Base-by-base conservation (phyloP, 2,329 filamentous ascomycete genomes). In the Massarina eburnea region DNA sequence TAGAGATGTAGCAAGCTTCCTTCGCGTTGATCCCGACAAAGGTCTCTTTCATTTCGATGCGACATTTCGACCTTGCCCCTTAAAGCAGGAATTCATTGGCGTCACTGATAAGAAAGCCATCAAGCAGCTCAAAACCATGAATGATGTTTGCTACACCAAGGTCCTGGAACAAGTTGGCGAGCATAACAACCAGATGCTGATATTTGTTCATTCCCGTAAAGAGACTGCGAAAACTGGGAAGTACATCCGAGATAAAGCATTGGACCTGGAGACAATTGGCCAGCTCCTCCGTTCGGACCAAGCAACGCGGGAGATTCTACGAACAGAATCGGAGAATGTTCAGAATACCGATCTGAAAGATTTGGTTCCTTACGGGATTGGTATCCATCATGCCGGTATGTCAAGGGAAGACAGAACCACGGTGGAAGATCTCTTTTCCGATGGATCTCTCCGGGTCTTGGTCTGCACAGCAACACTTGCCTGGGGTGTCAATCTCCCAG, bases 61-160 rank as follows among this genome's bases (percentile, higher is more conserved):
- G 34, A 91, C 91, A 3, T 99, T 85, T 76, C 82, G 94, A 59
- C 95, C 94, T 50, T 99, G 94, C 68, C 94, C 94, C 1, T 73
- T 99, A 59, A 91, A 89, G 61, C 94, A 99, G 68, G 95, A 99
- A 70, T 99, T 97, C 65, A 89, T 99, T 57, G 94, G 94, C 42
- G 88, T 99, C 34, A 96, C 92, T 0, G 94, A 99, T 58, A 95
- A 94, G 75, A 97, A 97, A 70, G 89, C 94, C 5, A 99, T 99
- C 74, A 99, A 97, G 73, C 94, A 99, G 70, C 77, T 99, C 43
- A 96, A 97, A 79, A 95, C 89, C 1, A 99, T 99, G 94, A 99
- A 99, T 65, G 94, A 99, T 60, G 91, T 99, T 43, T 96, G 91
- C 46, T 99, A 99, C 71, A 95, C 86, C 54, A 99, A 99, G 71